Evolutionary conservation across 2,329 filamentous ascomycete species (phyloP).

Genomic region (Ophiostoma montium): DNA sequence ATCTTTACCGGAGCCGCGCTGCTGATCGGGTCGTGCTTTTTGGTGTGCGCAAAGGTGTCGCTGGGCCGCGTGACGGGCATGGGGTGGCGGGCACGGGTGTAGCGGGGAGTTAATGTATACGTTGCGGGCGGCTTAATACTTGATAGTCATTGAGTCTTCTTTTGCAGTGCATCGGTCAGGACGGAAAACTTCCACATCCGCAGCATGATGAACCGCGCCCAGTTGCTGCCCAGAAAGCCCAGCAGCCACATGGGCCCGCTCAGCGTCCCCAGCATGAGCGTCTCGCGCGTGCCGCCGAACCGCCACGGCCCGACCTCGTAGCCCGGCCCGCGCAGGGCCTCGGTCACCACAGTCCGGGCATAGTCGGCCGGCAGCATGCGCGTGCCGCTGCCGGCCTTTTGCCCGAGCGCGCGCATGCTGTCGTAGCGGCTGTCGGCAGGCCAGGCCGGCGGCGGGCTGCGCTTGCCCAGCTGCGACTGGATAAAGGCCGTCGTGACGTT

Average conservation of each 20-base stretch:
- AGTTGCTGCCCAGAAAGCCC: conserved; percentile 11
- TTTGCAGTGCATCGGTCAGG: conserved; percentile 1
- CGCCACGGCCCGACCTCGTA: conserved; percentile 11
- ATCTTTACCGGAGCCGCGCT: conserved; percentile 31
- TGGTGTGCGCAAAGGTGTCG: conserved; percentile 25
- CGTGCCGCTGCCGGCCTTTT: conserved; percentile 14
- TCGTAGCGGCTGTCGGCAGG: conserved; percentile 32
- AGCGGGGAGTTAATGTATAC: background rate
- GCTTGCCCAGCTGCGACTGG: conserved; percentile 32
- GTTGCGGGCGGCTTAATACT: background rate
- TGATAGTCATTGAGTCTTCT: conserved; percentile 12
- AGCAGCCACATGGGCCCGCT: conserved; percentile 12
- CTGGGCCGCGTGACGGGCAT: conserved; percentile 24
- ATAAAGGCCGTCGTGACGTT: conserved; percentile 32
- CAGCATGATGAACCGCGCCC: conserved; percentile 10
- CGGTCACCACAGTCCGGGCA: conserved; percentile 10
- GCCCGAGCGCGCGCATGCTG: conserved; percentile 21
- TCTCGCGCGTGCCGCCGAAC: conserved; percentile 12
- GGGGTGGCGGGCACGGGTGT: conserved; percentile 28
- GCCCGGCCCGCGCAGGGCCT: conserved; percentile 9
- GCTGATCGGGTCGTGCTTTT: conserved; percentile 26
- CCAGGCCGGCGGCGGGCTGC: conserved; percentile 28
- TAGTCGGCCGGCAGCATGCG: conserved; percentile 18
- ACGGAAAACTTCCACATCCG: conserved; percentile 10
- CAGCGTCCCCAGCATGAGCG: conserved; percentile 10